Conservation (phyloP, 371 early-diverging fungal genomes). For the Apophysomyces trapeziformis region DNA sequence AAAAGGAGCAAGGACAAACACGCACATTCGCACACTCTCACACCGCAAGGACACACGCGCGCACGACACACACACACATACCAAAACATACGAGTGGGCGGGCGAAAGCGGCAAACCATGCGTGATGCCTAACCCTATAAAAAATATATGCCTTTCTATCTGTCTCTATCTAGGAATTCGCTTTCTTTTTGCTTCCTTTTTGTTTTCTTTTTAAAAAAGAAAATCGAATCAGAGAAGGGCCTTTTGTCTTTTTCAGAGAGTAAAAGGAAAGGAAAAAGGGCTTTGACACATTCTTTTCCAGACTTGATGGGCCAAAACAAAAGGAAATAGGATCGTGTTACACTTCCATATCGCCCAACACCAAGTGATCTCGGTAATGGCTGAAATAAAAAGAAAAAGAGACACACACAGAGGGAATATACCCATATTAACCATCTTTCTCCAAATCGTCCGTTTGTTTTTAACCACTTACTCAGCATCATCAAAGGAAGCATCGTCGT, state of each 20-base stretch:
- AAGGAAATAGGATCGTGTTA: constrained; percentile 19
- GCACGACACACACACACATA: constrained; percentile 4
- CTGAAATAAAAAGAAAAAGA: constrained; percentile 20
- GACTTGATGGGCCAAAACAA: not conserved
- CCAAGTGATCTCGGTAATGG: constrained; percentile 41
- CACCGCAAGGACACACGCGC: not conserved
- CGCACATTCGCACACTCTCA: not conserved
- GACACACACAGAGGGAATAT: no score
- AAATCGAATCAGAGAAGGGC: not conserved
- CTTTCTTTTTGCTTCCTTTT: no score
- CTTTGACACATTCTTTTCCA: no score
- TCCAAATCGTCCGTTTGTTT: constrained; percentile 8
- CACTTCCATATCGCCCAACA: constrained; percentile 52
- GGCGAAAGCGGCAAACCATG: not conserved
- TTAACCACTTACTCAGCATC: constrained; percentile 25
- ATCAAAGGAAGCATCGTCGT: constrained; percentile 30
- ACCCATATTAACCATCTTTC: not conserved
- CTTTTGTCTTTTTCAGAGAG: not conserved
- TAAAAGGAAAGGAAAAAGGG: constrained; percentile 7
- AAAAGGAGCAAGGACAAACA: not conserved
- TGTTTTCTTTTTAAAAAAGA: no score
- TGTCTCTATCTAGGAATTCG: not conserved
- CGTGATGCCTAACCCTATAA: not conserved
- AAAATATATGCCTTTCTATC: not conserved
- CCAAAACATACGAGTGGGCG: not conserved